These are phyloP conservation scores for Agarophyton chilense DNA, from an alignment of 23 red algal genomes.

Conservation along the genomic window DNA sequence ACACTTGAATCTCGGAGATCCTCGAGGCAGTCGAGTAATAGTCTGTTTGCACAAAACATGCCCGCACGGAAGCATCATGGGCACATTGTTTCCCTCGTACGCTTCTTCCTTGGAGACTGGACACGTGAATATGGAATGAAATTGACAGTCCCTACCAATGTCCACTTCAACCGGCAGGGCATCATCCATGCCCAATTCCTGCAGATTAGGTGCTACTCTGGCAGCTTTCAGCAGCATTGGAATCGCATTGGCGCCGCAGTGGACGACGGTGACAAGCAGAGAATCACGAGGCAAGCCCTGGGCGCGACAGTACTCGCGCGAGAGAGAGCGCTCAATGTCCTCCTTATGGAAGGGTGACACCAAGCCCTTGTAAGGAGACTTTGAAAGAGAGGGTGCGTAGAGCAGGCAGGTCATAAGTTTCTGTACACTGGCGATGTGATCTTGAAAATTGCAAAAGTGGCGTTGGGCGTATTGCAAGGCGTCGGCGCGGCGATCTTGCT, in stretches of 20 bases:
- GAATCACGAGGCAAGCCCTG: conserved; percentile 65
- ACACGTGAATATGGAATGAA: conserved; percentile 86
- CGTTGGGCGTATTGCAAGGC: conserved; percentile 64
- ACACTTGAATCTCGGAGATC: conserved; percentile 83
- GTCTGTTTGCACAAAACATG: conserved; percentile 84
- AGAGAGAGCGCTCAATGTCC: conserved; percentile 64
- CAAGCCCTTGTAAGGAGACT: conserved; percentile 72
- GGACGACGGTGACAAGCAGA: conserved; percentile 66
- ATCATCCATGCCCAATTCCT: conserved; percentile 68
- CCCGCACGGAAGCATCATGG: conserved; percentile 83
- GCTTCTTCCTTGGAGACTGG: conserved; percentile 84
- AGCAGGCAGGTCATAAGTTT: conserved; percentile 75
- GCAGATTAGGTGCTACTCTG: conserved; percentile 61
- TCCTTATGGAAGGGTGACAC: conserved; percentile 45
- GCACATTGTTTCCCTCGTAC: conserved; percentile 61
- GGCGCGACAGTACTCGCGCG: conserved; percentile 68
- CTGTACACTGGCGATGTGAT: conserved; percentile 69
- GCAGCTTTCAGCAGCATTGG: conserved; percentile 76
- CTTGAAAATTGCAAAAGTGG: conserved; percentile 60
- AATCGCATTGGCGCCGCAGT: conserved; percentile 75
- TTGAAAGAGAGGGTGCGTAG: conserved; percentile 57
- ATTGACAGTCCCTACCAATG: conserved; percentile 66
- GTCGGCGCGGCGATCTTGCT: conserved; percentile 9
- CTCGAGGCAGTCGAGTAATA: conserved; percentile 77
- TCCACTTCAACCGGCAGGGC: conserved; percentile 86